Evolutionary conservation across 2,329 filamentous ascomycete species (phyloP).

Genomic region (Paradendryphiella salina): DNA sequence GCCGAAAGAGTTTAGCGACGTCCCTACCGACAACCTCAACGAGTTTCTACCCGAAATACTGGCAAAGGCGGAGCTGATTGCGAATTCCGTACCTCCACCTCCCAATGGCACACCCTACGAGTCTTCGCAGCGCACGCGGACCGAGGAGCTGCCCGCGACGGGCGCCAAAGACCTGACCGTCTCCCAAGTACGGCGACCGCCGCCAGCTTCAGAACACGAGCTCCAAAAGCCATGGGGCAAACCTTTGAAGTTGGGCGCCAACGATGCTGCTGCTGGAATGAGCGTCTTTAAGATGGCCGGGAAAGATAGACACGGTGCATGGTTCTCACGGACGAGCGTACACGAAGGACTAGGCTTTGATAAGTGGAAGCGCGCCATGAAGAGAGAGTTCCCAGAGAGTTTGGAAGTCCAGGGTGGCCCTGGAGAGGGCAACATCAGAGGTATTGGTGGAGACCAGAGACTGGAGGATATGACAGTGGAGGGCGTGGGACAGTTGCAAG

Average conservation of each 20-base stretch:
- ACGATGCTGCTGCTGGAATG: slow-evolving; percentile 75
- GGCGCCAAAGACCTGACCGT: slow-evolving; percentile 58
- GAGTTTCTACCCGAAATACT: slow-evolving; percentile 49
- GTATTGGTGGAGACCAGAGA: slow-evolving; percentile 78
- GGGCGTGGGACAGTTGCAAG: slow-evolving; percentile 65
- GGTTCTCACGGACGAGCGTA: slow-evolving; percentile 85
- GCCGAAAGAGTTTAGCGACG: slow-evolving; percentile 51
- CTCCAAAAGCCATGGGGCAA: slow-evolving; percentile 86
- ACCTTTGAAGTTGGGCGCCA: slow-evolving; percentile 70
- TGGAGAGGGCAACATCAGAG: slow-evolving; percentile 75
- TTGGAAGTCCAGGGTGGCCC: slow-evolving; percentile 70
- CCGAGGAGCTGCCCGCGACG: slow-evolving; percentile 57
- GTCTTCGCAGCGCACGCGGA: slow-evolving; percentile 59
- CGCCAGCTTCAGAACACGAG: slow-evolving; percentile 57
- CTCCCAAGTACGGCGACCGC: slow-evolving; percentile 55
- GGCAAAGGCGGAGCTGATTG: slow-evolving; percentile 66
- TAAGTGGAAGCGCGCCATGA: slow-evolving; percentile 75
- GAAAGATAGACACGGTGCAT: slow-evolving; percentile 80
- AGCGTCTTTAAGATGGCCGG: slow-evolving; percentile 77
- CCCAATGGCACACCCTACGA: slow-evolving; percentile 52
- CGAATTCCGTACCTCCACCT: slow-evolving; percentile 73
- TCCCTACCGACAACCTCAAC: slow-evolving; percentile 49
- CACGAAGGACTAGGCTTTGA: slow-evolving; percentile 77
- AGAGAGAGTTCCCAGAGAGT: slow-evolving; percentile 78
- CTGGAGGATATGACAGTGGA: slow-evolving; percentile 66